Base-by-base conservation (phyloP, 169 alveolate genomes). In the Theileria luwenshuni region DNA sequence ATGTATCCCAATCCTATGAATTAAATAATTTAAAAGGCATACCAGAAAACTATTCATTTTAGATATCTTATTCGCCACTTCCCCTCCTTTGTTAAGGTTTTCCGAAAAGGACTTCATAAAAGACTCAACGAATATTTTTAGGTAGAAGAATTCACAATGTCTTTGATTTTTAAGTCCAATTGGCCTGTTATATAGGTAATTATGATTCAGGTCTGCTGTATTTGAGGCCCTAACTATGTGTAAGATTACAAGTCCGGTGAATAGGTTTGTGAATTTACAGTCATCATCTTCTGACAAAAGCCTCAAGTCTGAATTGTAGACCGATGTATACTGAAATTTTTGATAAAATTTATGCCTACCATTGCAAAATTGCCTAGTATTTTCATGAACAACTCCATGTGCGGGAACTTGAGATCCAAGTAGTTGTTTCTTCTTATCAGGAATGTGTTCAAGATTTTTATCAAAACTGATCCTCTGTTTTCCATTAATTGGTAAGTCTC, bases 1-100 rank as follows among this genome's bases (percentile, higher is more conserved):
- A 70, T 13, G 65, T 49, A 15, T 68, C 76, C 28, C 28, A 23
- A 41, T 68, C 76, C 76, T 68, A 51, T 17, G 32, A 28, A 56
- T 56, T 15, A 56, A 56, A 2, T 56, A 5, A 5, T 38, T 38
- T 10, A 56, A n/a, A 12, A 56, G 17, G 1, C 65, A n/a, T 56
- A 56, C 65, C 65, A 56, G 10, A 38, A 56, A 56, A 8, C 21
- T 21, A 43, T 56, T 56, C 2, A 56, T 56, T 17, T 19, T 56
- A 7, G 65, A n/a, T 5, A 56, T 32, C 10, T 38, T 38, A 25
- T 56, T 15, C 23, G 42, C 32, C 32, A 56, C n/a, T 1, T 28
- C 3, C 6, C 38, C 25, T 1, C 65, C 65, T 13, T 21, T 56
- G 27, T 56, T 56, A 1, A 56, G 30, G 17, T 56, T 2, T 10